phyloP scores from a whole-genome alignment of 208 protist genomes.

The Trypanosoma melophagium region DNA sequence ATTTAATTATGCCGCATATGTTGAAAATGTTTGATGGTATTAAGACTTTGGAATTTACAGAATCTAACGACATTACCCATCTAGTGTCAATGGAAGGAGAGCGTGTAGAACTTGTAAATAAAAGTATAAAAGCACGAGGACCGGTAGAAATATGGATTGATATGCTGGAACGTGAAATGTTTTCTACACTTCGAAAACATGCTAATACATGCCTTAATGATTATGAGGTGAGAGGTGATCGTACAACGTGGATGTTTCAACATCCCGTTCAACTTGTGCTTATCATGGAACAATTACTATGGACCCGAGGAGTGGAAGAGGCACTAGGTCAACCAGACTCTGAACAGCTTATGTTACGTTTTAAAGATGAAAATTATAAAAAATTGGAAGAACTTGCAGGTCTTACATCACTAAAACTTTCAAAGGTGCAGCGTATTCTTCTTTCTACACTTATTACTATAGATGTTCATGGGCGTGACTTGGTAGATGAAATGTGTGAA shows the following conservation, averaged over 20 bases:
- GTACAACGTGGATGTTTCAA: constrained; percentile 90
- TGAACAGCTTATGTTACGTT: constrained; percentile 64
- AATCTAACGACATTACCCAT: constrained; percentile 90
- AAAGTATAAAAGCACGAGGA: constrained; percentile 94
- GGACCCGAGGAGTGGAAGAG: constrained; percentile 93
- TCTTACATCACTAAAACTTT: constrained; percentile 88
- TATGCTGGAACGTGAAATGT: constrained; percentile 94
- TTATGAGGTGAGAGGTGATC: constrained; percentile 77
- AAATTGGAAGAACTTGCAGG: constrained; percentile 90
- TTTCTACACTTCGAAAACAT: constrained; percentile 83
- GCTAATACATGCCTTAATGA: constrained; percentile 89
- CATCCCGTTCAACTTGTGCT: constrained; percentile 94
- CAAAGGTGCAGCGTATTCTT: constrained; percentile 90
- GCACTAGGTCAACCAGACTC: constrained; percentile 76
- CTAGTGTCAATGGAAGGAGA: constrained; percentile 92
- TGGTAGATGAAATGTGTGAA: constrained; percentile 93
- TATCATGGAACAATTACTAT: constrained; percentile 94
- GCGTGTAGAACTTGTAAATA: constrained; percentile 87
- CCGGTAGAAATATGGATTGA: constrained; percentile 96
- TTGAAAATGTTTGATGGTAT: constrained; percentile 98
- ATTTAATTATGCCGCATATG: constrained; percentile 97
- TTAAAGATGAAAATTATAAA: constrained; percentile 76
- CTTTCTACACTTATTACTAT: constrained; percentile 97
- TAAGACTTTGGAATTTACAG: constrained; percentile 79
- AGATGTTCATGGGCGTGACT: constrained; percentile 97